Percentiles rank a stretch among this genome's conserved stretches.
Evolutionary conservation across 805 yeast species (phyloP).

Genomic region (Priceomyces fermenticarens): DNA sequence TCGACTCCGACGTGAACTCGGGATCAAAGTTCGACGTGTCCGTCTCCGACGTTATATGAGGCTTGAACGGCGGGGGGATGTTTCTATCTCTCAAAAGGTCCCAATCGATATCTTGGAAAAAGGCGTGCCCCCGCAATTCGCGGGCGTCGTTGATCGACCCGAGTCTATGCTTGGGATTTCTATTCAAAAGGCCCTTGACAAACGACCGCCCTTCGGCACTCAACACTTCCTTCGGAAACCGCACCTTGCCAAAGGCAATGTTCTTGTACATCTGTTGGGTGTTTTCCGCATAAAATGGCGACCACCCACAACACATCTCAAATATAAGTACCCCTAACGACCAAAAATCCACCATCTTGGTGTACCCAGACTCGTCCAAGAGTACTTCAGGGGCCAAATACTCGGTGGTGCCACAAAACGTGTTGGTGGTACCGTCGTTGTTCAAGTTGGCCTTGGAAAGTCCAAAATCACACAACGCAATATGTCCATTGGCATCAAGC

Average conservation of each 20-base stretch:
- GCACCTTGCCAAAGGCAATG: slow-evolving; percentile 96
- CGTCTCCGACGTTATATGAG: slow-evolving; percentile 84
- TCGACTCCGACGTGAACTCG: slow-evolving; percentile 90
- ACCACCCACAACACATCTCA: slow-evolving; percentile 99
- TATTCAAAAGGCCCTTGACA: slow-evolving; percentile 89
- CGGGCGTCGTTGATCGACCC: slow-evolving; percentile 92
- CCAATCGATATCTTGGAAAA: slow-evolving; percentile 93
- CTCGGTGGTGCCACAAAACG: slow-evolving; percentile 98
- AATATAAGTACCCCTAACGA: slow-evolving; percentile 93
- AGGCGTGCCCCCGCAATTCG: slow-evolving; percentile 88
- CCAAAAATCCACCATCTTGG: slow-evolving; percentile 99
- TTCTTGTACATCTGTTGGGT: slow-evolving; percentile 99
- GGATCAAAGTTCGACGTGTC: slow-evolving; percentile 98
- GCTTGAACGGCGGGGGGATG: slow-evolving; percentile 95
- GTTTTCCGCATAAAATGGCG: slow-evolving; percentile 96
- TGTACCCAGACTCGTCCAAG: slow-evolving; percentile 93
- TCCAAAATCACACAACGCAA: slow-evolving; percentile 96
- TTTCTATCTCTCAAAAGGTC: slow-evolving; percentile 68
- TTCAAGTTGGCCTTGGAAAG: slow-evolving; percentile 88
- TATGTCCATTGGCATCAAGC: slow-evolving; percentile 94
- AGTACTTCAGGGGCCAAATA: slow-evolving; percentile 96
- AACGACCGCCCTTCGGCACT: slow-evolving; percentile 92
- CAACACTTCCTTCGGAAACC: slow-evolving; percentile 94
- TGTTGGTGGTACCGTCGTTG: slow-evolving; percentile 86
- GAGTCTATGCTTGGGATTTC: slow-evolving; percentile 93